Conservation (phyloP, 2,329 filamentous ascomycete species). For the Hypoxylon sp. region DNA sequence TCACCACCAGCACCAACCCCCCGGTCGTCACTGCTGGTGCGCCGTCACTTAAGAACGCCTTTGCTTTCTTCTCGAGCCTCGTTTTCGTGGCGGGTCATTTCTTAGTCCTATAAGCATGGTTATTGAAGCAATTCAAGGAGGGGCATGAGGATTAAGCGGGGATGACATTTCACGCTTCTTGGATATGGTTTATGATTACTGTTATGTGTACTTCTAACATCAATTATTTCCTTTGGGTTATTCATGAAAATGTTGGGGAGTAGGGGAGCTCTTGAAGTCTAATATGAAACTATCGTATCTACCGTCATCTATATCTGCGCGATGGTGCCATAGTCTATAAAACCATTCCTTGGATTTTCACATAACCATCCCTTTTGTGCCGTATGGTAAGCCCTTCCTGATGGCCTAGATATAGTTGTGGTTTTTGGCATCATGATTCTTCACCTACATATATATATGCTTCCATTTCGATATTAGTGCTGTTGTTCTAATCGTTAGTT, state of each 20-base stretch:
- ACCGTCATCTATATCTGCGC: neutral
- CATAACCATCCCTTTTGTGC: too few species aligned
- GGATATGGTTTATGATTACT: conserved; percentile 46
- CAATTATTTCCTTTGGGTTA: conserved; percentile 1
- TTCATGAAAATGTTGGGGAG: neutral
- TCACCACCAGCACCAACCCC: conserved; percentile 41
- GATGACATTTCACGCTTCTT: conserved; percentile 37
- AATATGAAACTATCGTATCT: conserved; percentile 9
- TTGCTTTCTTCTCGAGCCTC: conserved; percentile 49
- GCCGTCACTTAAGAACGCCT: conserved; percentile 49
- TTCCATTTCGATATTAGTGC: too few species aligned
- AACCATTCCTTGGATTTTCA: neutral
- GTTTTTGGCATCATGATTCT: too few species aligned
- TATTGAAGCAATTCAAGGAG: conserved; percentile 1
- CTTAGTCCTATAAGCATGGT: conserved; percentile 49
- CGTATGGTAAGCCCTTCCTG: too few species aligned
- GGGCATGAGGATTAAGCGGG: conserved; percentile 4
- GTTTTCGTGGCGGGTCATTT: conserved; percentile 51
- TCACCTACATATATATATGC: too few species aligned
- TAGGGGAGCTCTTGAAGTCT: neutral
- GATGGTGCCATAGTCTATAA: neutral
- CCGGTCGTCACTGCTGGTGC: conserved; percentile 48
- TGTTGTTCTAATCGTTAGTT: too few species aligned
- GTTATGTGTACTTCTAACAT: neutral
- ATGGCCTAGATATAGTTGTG: too few species aligned